phyloP scores from a whole-genome alignment of 768 basidiomycete genomes.

The Trametes cinnabarina region DNA sequence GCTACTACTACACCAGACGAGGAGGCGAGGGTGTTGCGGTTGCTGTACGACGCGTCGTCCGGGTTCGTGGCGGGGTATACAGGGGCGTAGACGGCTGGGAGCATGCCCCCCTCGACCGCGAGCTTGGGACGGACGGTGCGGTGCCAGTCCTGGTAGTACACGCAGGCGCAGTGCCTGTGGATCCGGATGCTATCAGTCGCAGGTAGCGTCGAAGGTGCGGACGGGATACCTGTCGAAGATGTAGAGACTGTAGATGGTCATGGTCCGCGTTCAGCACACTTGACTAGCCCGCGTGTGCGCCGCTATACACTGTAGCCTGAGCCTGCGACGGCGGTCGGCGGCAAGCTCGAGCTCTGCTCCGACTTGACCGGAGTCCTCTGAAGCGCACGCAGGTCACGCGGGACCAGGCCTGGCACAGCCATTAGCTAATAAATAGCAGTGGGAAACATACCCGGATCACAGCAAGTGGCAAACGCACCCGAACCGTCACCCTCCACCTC shows the following conservation, averaged over 20 bases:
- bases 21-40: slow-evolving; percentile 61
- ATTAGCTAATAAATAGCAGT: neutral
- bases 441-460: neutral
- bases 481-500: neutral
- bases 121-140: slow-evolving; percentile 70
- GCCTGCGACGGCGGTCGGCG: no score
- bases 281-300: no score
- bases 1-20: slow-evolving; percentile 70
- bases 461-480: no score
- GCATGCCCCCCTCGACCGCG: slow-evolving; percentile 69
- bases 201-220: neutral
- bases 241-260: slow-evolving; percentile 93
- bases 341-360: neutral
- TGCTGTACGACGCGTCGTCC: slow-evolving; percentile 8
- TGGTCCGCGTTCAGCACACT: slow-evolving; percentile 29
- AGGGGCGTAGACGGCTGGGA: slow-evolving; percentile 77
- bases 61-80: slow-evolving; percentile 52
- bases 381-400: no score
- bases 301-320: no score
- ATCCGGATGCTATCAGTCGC: neutral
- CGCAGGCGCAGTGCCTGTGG: slow-evolving; percentile 82
- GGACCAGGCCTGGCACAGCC: no score
- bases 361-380: neutral
- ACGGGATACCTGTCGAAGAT: slow-evolving; percentile 78
- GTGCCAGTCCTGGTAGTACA: slow-evolving; percentile 97